Conservation (phyloP, 106 monocot genomes). For the Xerophyta viscosa region DNA sequence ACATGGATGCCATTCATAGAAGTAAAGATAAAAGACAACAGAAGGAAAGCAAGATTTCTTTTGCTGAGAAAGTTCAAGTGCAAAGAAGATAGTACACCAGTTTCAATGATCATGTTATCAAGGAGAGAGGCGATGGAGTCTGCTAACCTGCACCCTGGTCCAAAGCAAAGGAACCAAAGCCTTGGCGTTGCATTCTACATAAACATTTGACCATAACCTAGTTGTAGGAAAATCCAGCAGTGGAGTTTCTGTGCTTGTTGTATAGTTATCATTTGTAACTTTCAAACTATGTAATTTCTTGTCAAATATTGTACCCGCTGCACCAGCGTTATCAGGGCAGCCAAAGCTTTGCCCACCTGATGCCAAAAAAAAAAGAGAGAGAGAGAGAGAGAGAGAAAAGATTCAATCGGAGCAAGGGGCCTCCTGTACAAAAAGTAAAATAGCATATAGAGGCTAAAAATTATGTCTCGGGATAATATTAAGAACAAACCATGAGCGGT, state of each 20-base stretch:
- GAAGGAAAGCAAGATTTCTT: no score
- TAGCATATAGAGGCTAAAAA: no score
- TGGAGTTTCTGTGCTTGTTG: slow-evolving; percentile 86
- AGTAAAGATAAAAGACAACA: no score
- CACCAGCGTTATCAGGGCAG: slow-evolving; percentile 80
- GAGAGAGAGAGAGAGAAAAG: no score
- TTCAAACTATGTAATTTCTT: slow-evolving; percentile 68
- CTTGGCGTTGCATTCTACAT: slow-evolving; percentile 74
- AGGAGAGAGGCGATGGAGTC: no score
- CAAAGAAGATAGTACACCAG: no score
- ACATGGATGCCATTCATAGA: no score
- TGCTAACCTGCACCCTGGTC: slow-evolving; percentile 82
- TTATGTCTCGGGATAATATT: no score
- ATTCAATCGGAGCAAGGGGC: no score
- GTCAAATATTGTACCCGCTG: slow-evolving; percentile 81
- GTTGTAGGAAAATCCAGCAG: slow-evolving; percentile 74
- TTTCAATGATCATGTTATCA: no score
- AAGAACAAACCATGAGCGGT: slow-evolving; percentile 70
- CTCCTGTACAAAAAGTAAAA: no score
- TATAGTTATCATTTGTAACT: slow-evolving; percentile 80
- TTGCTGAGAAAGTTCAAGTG: no score
- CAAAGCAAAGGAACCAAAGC: slow-evolving; percentile 92
- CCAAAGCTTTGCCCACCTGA: slow-evolving; percentile 84
- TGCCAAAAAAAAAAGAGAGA: slow-evolving; percentile 7
- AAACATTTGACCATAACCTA: slow-evolving; percentile 84